Conservation (phyloP, 352 stramenopile species). For the Globisporangium ultimum region DNA sequence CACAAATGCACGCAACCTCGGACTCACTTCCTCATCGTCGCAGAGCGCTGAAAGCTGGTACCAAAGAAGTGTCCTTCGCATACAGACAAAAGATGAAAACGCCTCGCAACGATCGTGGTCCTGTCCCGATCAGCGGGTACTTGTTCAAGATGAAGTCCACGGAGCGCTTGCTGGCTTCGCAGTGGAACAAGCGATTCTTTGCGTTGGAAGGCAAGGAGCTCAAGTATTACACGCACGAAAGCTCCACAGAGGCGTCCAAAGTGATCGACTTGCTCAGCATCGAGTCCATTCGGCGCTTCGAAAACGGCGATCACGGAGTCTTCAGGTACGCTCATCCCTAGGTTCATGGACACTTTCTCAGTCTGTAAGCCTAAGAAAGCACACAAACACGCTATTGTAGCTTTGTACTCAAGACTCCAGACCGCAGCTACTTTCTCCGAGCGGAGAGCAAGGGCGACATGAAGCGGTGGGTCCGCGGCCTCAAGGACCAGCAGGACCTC, state of each 20-base stretch:
- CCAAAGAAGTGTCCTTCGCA: background rate
- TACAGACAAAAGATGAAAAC: conserved; percentile 37
- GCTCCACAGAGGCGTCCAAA: conserved; percentile 55
- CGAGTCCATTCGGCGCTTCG: conserved; percentile 77
- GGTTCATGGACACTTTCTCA: background rate
- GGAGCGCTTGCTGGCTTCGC: conserved; percentile 62
- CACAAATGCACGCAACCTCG: background rate
- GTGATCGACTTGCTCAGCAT: conserved; percentile 69
- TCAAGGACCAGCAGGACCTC: conserved; percentile 80
- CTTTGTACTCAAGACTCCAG: conserved; percentile 75
- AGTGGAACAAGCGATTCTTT: conserved; percentile 85
- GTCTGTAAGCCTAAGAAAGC: background rate
- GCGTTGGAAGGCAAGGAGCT: conserved; percentile 67
- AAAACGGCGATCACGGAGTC: conserved; percentile 79
- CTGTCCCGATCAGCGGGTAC: conserved; percentile 78
- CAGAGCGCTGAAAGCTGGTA: background rate
- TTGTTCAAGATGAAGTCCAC: conserved; percentile 83
- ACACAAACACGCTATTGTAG: conserved; percentile 19
- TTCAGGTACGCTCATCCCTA: conserved; percentile 23
- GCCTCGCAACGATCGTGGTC: conserved; percentile 38
- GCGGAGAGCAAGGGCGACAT: conserved; percentile 84
- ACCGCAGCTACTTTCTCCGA: conserved; percentile 77
- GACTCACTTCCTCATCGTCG: background rate
- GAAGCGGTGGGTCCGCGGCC: conserved; percentile 82
- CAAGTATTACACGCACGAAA: conserved; percentile 80